phyloP scores from a whole-genome alignment of 148 eudicot species.

The Linanthus parryae region DNA sequence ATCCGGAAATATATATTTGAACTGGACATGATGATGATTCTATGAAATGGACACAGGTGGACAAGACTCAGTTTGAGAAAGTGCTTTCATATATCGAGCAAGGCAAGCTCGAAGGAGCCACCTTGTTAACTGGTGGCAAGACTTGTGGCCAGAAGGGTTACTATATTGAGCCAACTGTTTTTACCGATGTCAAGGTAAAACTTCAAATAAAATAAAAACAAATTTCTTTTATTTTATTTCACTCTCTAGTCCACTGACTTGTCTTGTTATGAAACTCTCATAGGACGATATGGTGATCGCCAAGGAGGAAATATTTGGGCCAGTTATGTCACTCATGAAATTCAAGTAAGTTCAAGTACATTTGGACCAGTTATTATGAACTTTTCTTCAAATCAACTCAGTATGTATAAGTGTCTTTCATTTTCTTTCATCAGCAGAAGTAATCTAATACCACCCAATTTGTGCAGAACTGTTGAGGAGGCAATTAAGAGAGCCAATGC shows the following conservation, averaged over 20 bases:
- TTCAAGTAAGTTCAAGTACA: conserved; percentile 11
- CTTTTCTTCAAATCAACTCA: no score
- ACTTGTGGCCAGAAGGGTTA: conserved; percentile 22
- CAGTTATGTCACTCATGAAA: conserved; percentile 17
- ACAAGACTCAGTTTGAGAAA: conserved; percentile 23
- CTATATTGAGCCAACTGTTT: conserved; percentile 29
- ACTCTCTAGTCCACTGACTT: not conserved
- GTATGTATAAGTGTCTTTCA: conserved; percentile 1
- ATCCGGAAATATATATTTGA: no score
- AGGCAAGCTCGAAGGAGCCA: conserved; percentile 28
- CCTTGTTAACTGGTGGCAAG: conserved; percentile 24
- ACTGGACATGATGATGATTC: not conserved
- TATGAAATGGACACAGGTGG: conserved; percentile 13
- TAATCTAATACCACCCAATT: no score
- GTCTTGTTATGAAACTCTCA: no score
- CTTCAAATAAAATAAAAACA: not conserved
- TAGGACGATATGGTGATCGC: conserved; percentile 31
- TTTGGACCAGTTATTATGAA: conserved; percentile 11
- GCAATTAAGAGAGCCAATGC: conserved; percentile 67
- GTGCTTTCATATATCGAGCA: conserved; percentile 26
- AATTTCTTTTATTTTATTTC: not conserved
- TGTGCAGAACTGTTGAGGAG: conserved; percentile 58
- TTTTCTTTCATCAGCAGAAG: not conserved
- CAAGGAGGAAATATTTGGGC: no score
- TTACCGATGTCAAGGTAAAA: conserved; percentile 25